Evolutionary conservation across 164 flowering plant genomes (phyloP), one percentile per base, ranked within the genome.

Genomic region (Vitis labrusca): DNA sequence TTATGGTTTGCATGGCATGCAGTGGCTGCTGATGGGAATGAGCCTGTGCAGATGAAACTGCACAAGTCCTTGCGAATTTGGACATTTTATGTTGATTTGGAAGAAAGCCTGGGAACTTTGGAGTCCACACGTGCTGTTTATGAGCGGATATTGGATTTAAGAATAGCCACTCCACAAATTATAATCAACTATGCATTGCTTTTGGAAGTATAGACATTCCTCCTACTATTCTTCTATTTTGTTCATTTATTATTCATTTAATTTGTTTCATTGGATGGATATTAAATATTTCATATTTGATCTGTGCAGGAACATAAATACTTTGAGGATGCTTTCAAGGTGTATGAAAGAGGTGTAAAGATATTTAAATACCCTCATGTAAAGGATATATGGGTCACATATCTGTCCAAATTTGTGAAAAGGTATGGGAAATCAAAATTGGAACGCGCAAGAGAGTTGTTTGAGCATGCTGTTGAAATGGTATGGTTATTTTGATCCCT

Each of bases 351-450:
- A 79, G 99, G 99, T 30, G 91, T 91, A 19, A 91, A 93, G 79
- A 95, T 95, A 59, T 95, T 95, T 63, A 95, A 93, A 68, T 95
- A 95, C 69, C 99, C 99, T 13, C 99, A 95, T 72, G 99, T 89
- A 47, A 95, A 95, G 82, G 97, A 93, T 74, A 89, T 95, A 62
- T 93, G 98, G 97, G 88, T 93, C 50, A 90, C 98, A 23, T 95
- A 95, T 79, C 86, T 95, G 6, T 77, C 99, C 17, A 95, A 95
- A 76, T 93, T 95, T 82, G 97, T 95, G 6, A 89, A 90, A 73
- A 87, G 99, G 85, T 93, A 90, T 76, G 93, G 91, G 54, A 93
- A 84, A 72, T 73, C 85, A 29, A 93, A 95, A 71, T 78, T 95
- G 61, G 99, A 95, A 75, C 85, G 99, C 2, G 92, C 97, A 16